Conservation (phyloP, 78 protist genomes). For the Bigelowiella natans region DNA sequence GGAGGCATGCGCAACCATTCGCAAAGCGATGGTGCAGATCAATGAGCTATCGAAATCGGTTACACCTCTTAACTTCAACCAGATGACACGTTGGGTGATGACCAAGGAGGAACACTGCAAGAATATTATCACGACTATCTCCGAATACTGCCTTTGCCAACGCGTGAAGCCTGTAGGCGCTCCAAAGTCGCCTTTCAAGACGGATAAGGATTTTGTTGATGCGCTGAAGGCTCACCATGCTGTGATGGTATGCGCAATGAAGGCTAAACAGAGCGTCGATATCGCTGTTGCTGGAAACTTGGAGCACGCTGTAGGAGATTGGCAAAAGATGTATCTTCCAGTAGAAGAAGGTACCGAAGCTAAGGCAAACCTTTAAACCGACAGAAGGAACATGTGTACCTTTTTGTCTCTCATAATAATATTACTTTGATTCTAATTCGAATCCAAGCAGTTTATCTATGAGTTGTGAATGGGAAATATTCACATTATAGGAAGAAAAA, state of each 20-base stretch:
- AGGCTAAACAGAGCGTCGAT: slow-evolving; percentile 26
- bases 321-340: not conserved
- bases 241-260: slow-evolving; percentile 11
- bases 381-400: no score
- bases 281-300: not conserved
- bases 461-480: no score
- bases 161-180: slow-evolving; percentile 14
- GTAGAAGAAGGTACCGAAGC: not conserved
- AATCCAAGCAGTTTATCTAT: no score
- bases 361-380: not conserved
- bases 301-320: slow-evolving; percentile 15
- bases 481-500: no score
- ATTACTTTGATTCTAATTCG: no score
- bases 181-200: not conserved
- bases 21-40: slow-evolving; percentile 35
- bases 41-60: not conserved
- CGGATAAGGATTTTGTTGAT: not conserved
- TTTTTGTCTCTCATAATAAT: no score
- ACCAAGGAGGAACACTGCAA: slow-evolving; percentile 28
- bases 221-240: slow-evolving; percentile 21
- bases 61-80: slow-evolving; percentile 4
- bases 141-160: slow-evolving; percentile 5
- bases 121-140: slow-evolving; percentile 8
- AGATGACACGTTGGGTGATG: slow-evolving; percentile 13
- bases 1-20: slow-evolving; percentile 33